phyloP scores from a whole-genome alignment of 176 grass and related monocot species.

The Carex scoparia region DNA sequence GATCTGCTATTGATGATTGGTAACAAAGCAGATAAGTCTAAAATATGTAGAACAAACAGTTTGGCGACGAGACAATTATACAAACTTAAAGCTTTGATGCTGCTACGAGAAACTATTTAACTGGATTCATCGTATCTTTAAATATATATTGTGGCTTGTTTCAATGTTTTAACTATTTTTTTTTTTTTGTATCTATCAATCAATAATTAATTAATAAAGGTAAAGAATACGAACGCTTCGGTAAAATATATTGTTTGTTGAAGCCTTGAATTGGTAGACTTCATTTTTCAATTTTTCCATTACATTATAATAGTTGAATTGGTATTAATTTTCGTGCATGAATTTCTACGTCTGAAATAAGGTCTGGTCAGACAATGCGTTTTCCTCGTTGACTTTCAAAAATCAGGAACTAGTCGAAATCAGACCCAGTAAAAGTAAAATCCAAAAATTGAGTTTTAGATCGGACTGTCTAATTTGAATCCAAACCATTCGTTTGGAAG shows the following conservation, averaged over 20 bases:
- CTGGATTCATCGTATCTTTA: neutral
- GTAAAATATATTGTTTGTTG: neutral
- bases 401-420: neutral
- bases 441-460: too few species aligned
- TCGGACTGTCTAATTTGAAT: too few species aligned
- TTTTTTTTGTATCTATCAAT: neutral
- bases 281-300: neutral
- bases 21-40: neutral
- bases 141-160: neutral
- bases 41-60: slow-evolving; percentile 21
- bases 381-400: neutral
- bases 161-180: neutral
- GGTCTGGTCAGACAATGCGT: neutral
- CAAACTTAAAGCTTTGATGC: neutral
- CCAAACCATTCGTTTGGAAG: too few species aligned
- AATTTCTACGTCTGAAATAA: neutral
- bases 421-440: too few species aligned
- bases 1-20: slow-evolving; percentile 3
- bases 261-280: neutral
- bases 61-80: neutral
- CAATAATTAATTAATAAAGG: neutral
- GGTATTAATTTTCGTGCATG: neutral
- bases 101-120: slow-evolving; percentile 7
- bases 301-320: neutral
- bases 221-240: neutral